These are phyloP conservation scores for Globisporangium barbulae DNA, from an alignment of 352 stramenopile species.

Conservation along the genomic window DNA sequence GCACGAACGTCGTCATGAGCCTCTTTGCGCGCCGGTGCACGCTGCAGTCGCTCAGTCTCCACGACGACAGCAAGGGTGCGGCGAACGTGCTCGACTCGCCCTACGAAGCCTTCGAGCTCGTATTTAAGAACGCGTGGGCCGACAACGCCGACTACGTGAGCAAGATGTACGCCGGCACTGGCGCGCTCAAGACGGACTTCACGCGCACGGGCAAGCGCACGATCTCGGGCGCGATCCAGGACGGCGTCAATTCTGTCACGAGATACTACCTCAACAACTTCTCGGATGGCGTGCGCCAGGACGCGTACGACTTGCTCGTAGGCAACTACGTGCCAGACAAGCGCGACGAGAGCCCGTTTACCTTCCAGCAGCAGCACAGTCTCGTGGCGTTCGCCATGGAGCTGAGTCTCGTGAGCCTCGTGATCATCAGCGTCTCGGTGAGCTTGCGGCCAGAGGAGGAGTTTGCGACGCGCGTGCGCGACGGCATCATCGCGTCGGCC, in stretches of 20 bases:
- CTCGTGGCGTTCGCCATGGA: constrained; percentile 63
- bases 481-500: constrained; percentile 53
- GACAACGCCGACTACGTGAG: constrained; percentile 96
- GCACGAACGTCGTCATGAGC: constrained; percentile 97
- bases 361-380: constrained; percentile 83
- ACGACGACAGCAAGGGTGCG: constrained; percentile 22
- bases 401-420: constrained; percentile 35
- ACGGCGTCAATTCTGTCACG: constrained; percentile 94
- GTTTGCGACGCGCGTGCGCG: constrained; percentile 51
- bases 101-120: constrained; percentile 56
- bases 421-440: constrained; percentile 62
- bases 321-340: constrained; percentile 73
- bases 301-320: constrained; percentile 91
- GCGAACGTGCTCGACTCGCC: constrained; percentile 49
- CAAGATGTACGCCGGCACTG: constrained; percentile 92
- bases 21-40: constrained; percentile 88
- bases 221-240: constrained; percentile 85
- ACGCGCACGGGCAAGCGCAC: constrained; percentile 94
- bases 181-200: constrained; percentile 94
- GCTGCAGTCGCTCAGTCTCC: constrained; percentile 64
- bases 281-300: constrained; percentile 89
- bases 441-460: constrained; percentile 58
- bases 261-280: constrained; percentile 98
- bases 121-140: constrained; percentile 90
- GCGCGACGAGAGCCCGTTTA: constrained; percentile 76